Conservation (phyloP, 1,284 basidiomycete genomes). For the Sutorius eximius region DNA sequence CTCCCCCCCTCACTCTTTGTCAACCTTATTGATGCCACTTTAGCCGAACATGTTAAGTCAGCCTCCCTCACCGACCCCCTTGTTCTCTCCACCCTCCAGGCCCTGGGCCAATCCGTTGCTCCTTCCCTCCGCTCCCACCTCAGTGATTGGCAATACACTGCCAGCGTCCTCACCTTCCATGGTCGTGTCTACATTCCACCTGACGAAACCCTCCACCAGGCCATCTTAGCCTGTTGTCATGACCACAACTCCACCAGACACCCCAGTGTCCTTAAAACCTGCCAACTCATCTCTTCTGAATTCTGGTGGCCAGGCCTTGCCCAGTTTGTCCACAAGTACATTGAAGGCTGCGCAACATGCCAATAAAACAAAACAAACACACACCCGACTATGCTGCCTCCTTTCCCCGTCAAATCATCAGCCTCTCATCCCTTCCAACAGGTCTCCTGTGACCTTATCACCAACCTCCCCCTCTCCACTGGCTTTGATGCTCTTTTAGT, state of each 20-base stretch:
- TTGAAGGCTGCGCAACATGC: not conserved
- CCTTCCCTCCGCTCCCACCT: no score
- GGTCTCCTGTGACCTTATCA: slow-evolving; percentile 19
- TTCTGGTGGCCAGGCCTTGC: not conserved
- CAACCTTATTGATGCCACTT: no score
- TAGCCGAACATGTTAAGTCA: no score
- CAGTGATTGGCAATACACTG: no score
- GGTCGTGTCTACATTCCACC: no score
- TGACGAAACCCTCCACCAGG: not conserved
- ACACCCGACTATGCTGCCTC: rapidly evolving
- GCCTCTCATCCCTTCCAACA: not conserved
- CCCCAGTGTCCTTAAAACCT: not conserved
- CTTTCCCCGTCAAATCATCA: rapidly evolving
- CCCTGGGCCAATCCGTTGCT: no score
- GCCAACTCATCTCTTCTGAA: not conserved
- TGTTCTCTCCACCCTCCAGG: no score
- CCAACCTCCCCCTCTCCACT: not conserved
- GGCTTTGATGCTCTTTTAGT: slow-evolving; percentile 24
- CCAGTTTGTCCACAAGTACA: not conserved
- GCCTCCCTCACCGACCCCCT: no score
- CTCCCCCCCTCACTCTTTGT: no score
- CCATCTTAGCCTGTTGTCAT: not conserved
- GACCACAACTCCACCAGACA: not conserved
- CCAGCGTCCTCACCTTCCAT: no score
- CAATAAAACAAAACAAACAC: not conserved